Percentiles rank a stretch among this genome's conserved stretches.
These are phyloP conservation scores for Cordia subcordata DNA, from an alignment of 257 asterid species.

Conservation along the genomic window DNA sequence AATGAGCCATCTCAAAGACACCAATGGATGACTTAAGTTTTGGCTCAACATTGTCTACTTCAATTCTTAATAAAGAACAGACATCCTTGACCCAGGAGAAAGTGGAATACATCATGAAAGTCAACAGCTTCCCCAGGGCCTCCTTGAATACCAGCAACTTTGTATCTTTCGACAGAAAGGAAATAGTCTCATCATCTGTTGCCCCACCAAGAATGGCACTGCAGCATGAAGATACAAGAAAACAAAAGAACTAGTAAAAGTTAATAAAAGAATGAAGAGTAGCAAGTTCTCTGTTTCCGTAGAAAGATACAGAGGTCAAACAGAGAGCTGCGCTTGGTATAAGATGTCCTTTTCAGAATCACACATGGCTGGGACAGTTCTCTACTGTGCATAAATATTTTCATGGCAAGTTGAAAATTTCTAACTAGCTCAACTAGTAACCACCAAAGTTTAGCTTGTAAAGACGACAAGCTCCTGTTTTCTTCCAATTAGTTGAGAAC, in stretches of 20 bases:
- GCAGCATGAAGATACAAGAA: constrained; percentile 20
- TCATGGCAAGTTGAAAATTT: too few relatives aligned
- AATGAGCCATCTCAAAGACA: constrained; percentile 54
- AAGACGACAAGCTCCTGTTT: too few relatives aligned
- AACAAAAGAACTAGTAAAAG: constrained; percentile 10
- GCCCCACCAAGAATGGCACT: constrained; percentile 88
- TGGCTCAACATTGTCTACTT: constrained; percentile 26
- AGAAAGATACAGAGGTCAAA: not conserved
- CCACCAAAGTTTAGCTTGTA: too few relatives aligned
- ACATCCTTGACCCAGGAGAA: constrained; percentile 72
- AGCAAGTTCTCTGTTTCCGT: not conserved
- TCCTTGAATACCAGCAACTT: constrained; percentile 49
- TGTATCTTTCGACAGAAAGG: constrained; percentile 53
- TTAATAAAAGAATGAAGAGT: constrained; percentile 7
- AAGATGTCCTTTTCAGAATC: too few relatives aligned
- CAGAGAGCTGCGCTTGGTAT: too few relatives aligned
- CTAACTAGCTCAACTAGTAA: too few relatives aligned
- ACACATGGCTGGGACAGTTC: not conserved
- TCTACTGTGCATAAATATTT: not conserved
- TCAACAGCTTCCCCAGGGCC: constrained; percentile 42
- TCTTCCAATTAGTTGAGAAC: too few relatives aligned
- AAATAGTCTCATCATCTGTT: constrained; percentile 45
- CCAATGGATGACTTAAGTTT: constrained; percentile 36
- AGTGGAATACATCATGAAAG: constrained; percentile 62
- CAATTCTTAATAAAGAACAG: constrained; percentile 39